phyloP scores from a whole-genome alignment of 805 yeast species.

The Kuraishia hungarica region DNA sequence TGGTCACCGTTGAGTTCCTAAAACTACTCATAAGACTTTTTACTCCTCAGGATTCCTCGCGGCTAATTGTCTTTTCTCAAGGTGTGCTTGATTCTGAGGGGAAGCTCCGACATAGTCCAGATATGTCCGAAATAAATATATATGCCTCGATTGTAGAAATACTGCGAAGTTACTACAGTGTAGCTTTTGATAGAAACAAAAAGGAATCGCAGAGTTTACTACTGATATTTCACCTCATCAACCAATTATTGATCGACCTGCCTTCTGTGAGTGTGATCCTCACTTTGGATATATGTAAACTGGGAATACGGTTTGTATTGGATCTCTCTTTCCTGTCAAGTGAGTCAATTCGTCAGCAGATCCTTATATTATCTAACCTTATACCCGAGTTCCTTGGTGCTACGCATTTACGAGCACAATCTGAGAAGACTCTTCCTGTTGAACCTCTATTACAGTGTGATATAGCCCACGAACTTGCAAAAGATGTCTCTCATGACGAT shows the following conservation, averaged over 20 bases:
- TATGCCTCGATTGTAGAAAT: background rate
- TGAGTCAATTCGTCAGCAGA: constrained; percentile 32
- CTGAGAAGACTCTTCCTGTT: background rate
- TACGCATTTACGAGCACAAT: constrained; percentile 15
- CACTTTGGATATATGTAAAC: constrained; percentile 26
- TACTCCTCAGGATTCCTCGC: constrained; percentile 13
- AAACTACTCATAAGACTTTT: constrained; percentile 10
- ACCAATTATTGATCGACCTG: constrained; percentile 32
- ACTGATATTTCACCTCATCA: constrained; percentile 32
- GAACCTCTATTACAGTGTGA: background rate
- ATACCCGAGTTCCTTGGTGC: constrained; percentile 29
- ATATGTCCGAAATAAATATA: background rate
- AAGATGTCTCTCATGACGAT: background rate
- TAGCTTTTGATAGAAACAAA: constrained; percentile 4
- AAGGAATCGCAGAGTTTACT: constrained; percentile 18
- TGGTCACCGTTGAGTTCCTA: constrained; percentile 13
- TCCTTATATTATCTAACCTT: constrained; percentile 36
- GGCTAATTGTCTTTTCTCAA: constrained; percentile 3
- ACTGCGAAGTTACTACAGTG: background rate
- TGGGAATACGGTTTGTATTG: constrained; percentile 28
- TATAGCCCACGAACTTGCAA: background rate
- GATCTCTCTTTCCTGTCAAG: constrained; percentile 31
- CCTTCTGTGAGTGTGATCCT: constrained; percentile 30
- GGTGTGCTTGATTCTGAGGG: background rate
- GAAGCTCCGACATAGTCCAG: background rate